Evolutionary conservation across 176 grass and related monocot species (phyloP).

Genomic region (Musa itinerans): DNA sequence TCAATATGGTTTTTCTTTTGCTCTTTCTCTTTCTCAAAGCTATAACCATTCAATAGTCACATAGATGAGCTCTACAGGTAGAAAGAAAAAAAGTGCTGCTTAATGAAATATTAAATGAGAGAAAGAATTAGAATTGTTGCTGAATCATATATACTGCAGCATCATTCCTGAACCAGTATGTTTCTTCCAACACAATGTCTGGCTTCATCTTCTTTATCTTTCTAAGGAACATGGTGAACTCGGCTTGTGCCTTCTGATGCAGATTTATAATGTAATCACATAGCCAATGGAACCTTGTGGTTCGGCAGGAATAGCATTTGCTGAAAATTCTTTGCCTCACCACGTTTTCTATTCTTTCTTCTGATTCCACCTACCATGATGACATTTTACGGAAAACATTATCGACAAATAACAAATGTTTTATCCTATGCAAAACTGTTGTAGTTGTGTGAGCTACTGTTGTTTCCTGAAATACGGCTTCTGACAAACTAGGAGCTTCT

Average conservation of each 20-base stretch:
- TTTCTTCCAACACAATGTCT: background rate
- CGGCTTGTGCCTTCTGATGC: background rate
- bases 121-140: background rate
- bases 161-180: background rate
- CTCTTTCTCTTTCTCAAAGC: background rate
- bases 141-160: background rate
- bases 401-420: conserved; percentile 2
- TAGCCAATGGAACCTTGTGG: background rate
- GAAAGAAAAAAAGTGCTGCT: background rate
- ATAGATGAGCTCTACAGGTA: background rate
- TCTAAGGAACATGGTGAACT: background rate
- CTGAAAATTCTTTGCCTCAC: background rate
- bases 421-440: conserved; percentile 12
- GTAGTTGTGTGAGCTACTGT: conserved; percentile 14
- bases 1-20: background rate
- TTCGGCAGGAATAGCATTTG: background rate
- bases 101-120: background rate
- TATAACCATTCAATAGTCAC: background rate
- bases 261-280: background rate
- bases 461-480: conserved; percentile 78
- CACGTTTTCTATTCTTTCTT: background rate
- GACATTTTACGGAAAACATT: background rate
- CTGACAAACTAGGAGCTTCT: conserved; percentile 91
- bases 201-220: background rate
- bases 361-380: background rate